These are phyloP conservation scores for Lagenaria siceraria DNA, from an alignment of 306 rosid species.

Conservation along the genomic window DNA sequence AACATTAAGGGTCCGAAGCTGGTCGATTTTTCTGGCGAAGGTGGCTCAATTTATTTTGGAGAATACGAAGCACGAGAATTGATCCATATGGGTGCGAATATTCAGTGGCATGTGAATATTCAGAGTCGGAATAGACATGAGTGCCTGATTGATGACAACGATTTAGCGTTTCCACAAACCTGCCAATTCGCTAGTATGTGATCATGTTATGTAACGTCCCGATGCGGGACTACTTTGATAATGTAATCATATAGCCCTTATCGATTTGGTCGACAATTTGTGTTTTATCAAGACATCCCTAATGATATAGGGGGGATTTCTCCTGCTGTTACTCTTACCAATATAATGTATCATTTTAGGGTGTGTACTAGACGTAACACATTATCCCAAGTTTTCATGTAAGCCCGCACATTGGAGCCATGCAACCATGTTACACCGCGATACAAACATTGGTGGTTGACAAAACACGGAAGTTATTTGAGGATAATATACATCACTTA, in stretches of 20 bases:
- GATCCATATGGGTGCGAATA: background rate
- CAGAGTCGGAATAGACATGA: background rate
- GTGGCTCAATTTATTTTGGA: background rate
- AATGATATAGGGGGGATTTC: background rate
- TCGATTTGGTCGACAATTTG: background rate
- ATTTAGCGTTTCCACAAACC: background rate
- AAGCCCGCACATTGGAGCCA: too few relatives aligned
- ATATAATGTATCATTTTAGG: too few relatives aligned
- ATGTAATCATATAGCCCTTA: background rate
- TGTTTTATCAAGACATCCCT: background rate
- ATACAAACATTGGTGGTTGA: too few relatives aligned
- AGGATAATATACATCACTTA: too few relatives aligned
- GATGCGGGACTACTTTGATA: too few relatives aligned
- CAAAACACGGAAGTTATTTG: too few relatives aligned
- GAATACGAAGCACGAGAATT: background rate
- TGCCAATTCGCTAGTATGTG: background rate
- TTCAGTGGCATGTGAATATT: background rate
- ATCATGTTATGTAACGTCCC: background rate
- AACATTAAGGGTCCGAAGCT: background rate
- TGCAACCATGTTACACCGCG: too few relatives aligned
- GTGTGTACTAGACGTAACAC: too few relatives aligned
- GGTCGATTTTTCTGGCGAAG: background rate
- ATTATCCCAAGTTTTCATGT: too few relatives aligned
- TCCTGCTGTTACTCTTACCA: too few relatives aligned
- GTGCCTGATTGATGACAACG: background rate